These are phyloP conservation scores for Leccinum fibrillosum DNA, from an alignment of 768 basidiomycete species.

Conservation along the genomic window DNA sequence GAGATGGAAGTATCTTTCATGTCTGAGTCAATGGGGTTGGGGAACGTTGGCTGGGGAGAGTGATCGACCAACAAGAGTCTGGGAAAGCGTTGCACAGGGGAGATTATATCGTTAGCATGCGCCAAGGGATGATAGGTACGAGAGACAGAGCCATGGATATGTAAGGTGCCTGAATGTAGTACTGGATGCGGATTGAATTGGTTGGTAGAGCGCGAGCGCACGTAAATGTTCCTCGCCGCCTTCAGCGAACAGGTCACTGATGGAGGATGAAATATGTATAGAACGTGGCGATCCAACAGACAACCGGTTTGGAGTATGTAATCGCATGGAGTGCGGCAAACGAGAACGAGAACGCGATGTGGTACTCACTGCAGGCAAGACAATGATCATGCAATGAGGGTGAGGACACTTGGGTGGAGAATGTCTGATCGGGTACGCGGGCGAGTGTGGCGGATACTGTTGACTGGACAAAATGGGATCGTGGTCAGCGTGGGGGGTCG, in stretches of 20 bases:
- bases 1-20: conserved; percentile 77
- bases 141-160: conserved; percentile 5
- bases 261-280: conserved; percentile 14
- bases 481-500: conserved; percentile 40
- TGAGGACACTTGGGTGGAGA: conserved; percentile 38
- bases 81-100: conserved; percentile 20
- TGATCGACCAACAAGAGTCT: conserved; percentile 46
- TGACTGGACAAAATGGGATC: conserved; percentile 32
- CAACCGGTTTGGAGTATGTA: background rate
- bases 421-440: conserved; percentile 30
- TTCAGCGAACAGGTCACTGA: conserved; percentile 7
- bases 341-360: conserved; percentile 5
- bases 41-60: conserved; percentile 39
- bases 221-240: background rate
- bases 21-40: conserved; percentile 31
- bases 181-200: background rate
- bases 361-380: conserved; percentile 37
- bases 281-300: conserved; percentile 1
- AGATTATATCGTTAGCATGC: conserved; percentile 21
- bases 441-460: conserved; percentile 29
- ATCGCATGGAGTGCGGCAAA: conserved; percentile 7
- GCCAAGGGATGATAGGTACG: background rate
- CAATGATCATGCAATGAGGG: conserved; percentile 41
- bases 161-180: conserved; percentile 2
- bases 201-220: background rate